Base-by-base conservation (phyloP, 23 red algal genomes). In the Gracilaria gracilis region DNA sequence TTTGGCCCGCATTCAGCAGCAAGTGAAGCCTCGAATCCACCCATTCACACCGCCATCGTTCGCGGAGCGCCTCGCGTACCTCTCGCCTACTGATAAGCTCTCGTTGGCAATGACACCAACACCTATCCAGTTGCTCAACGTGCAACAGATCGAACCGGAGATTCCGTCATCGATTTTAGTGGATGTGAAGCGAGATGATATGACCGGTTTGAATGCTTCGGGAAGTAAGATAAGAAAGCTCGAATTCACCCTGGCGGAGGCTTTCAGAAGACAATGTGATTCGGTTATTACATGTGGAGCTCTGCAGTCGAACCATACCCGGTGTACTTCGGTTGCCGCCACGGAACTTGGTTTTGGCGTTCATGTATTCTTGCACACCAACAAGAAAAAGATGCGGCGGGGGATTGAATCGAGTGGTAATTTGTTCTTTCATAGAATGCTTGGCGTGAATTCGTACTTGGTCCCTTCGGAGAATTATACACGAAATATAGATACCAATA, bases 191-290 rank as follows among this genome's bases (percentile, higher is more conserved):
- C 78, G 92, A 21, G 92, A 95, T 25, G 92, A 95, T 16, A 53
- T 85, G 53, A 86, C 92, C 8, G 92, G 80, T 6, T 23, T 21
- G 4, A 32, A 29, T 33, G 54, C 78, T 46, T 85, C 80, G 25
- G 92, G 92, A 33, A 87, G 72, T 50, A 95, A 95, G 78, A 74
- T 86, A 27, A 57, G 92, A 65, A 95, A 95, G 44, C 85, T 95
- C 7, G 84, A 85, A 34, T 95, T 95, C 32, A 46, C 75, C 1
- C 58, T 95, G 21, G 92, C 92, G 0, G 69, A 85, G 32, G 92
- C 92, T 42, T 38, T 79, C 23, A 24, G 24, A 29, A 59, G 48
- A 29, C 57, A 59, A 17, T 48, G 48, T 61, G 62, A 55, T 9
- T 48, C 83, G 33, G 57, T 95, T 11, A 83, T 95, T 27, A 95